These are phyloP conservation scores for Aspergillus brasiliensis DNA, from an alignment of 2,329 filamentous ascomycete genomes.

Conservation along the genomic window DNA sequence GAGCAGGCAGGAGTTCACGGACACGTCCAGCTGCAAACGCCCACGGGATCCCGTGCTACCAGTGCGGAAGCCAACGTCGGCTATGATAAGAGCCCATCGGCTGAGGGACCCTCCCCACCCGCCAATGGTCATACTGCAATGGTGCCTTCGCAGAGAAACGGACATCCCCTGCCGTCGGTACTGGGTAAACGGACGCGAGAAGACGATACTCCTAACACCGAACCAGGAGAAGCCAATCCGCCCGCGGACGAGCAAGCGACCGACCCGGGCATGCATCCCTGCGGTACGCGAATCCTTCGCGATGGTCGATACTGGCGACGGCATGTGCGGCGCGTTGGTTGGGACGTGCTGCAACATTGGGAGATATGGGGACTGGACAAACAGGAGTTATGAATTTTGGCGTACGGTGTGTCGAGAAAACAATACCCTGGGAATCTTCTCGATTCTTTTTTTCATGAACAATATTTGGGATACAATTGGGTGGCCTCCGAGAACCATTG, in stretches of 20 bases:
- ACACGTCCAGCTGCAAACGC: constrained; percentile 19
- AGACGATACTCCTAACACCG: constrained; percentile 3
- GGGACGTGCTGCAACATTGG: constrained; percentile 46
- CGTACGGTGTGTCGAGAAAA: not conserved
- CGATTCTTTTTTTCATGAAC: not conserved
- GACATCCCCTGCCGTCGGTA: constrained; percentile 6
- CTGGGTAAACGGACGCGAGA: constrained; percentile 27
- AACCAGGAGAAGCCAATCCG: not conserved
- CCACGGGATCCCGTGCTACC: constrained; percentile 12
- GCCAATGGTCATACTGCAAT: not conserved
- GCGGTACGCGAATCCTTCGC: constrained; percentile 13
- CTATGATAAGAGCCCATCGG: constrained; percentile 9
- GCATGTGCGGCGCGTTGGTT: constrained; percentile 38
- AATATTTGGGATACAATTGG: too few relatives aligned
- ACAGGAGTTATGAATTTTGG: constrained; percentile 35
- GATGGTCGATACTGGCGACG: constrained; percentile 35
- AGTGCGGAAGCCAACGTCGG: constrained; percentile 10
- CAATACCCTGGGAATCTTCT: not conserved
- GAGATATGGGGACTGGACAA: constrained; percentile 49
- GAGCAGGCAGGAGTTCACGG: constrained; percentile 5
- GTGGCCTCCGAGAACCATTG: not conserved
- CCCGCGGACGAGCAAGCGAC: not conserved
- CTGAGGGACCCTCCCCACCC: not conserved
- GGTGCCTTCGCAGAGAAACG: not conserved
- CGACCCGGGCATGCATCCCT: not conserved